Evolutionary conservation across 495 filamentous ascomycete genomes (phyloP).

Genomic region (Staphylotrichum longicolle): DNA sequence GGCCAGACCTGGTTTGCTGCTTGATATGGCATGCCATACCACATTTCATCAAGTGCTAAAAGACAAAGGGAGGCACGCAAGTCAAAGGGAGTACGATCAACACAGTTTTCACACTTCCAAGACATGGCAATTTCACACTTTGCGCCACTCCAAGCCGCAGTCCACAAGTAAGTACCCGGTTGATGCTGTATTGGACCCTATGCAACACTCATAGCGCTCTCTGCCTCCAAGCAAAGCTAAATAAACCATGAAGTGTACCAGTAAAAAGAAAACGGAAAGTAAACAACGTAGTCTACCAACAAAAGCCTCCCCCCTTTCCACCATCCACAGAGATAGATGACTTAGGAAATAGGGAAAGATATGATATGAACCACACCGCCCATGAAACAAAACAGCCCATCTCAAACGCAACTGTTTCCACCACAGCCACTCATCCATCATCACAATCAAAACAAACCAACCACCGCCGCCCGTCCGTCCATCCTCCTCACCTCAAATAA

Average conservation of each 20-base stretch:
- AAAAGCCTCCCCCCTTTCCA: background rate
- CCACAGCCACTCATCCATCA: background rate
- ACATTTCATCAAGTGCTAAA: too few relatives aligned
- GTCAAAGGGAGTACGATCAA: too few relatives aligned
- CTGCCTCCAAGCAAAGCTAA: background rate
- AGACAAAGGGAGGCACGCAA: too few relatives aligned
- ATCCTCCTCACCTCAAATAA: constrained; percentile 14
- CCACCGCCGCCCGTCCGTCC: background rate
- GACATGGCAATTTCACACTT: too few relatives aligned
- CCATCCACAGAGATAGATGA: background rate
- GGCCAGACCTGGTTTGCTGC: too few relatives aligned
- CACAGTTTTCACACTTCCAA: too few relatives aligned
- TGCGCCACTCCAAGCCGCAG: too few relatives aligned
- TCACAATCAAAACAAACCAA: background rate
- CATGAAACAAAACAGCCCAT: background rate
- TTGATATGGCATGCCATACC: too few relatives aligned
- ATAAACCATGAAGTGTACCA: background rate
- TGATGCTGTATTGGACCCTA: constrained; percentile 9
- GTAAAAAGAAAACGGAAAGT: background rate
- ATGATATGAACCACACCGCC: background rate
- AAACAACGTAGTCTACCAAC: constrained; percentile 6
- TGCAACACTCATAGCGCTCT: background rate
- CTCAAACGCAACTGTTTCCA: background rate
- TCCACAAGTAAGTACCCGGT: too few relatives aligned
- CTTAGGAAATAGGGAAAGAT: background rate